phyloP scores from a whole-genome alignment of 2,329 filamentous ascomycete genomes.

The Fulvia fulva region DNA sequence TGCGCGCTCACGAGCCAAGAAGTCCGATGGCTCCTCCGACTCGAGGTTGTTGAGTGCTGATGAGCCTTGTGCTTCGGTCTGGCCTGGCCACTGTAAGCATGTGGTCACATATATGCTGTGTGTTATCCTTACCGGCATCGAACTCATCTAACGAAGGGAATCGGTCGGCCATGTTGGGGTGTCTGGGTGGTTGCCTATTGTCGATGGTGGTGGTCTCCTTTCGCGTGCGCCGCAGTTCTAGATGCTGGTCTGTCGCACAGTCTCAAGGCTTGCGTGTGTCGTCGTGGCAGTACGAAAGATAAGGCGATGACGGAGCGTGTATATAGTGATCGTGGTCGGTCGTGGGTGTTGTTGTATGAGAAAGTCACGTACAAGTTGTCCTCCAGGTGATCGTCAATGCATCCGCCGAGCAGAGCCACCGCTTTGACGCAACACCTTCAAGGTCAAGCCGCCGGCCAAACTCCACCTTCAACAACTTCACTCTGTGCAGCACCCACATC shows the following conservation, averaged over 20 bases:
- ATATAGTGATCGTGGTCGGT: not conserved
- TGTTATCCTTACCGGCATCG: constrained; percentile 43
- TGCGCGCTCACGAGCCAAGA: constrained; percentile 87
- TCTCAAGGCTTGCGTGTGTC: not conserved
- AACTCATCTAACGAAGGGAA: constrained; percentile 53
- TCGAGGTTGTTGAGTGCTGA: constrained; percentile 47
- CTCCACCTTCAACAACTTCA: not conserved
- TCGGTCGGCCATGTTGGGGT: constrained; percentile 45
- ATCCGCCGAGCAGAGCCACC: not conserved
- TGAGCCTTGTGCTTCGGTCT: constrained; percentile 60
- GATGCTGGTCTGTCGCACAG: not conserved
- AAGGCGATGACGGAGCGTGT: not conserved
- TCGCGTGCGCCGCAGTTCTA: not conserved
- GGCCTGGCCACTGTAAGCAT: constrained; percentile 48
- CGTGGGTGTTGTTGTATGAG: not conserved
- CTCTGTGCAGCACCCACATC: not conserved
- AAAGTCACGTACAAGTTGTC: not conserved
- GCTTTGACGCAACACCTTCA: not conserved
- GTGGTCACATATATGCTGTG: too few relatives aligned
- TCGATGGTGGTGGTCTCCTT: not conserved
- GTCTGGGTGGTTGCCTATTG: constrained; percentile 3
- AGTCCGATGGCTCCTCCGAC: constrained; percentile 68
- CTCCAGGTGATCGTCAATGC: not conserved
- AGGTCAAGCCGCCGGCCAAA: not conserved
- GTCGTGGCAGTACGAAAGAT: not conserved